A percentile compares a stretch with the other conserved stretches of the same genome.
Evolutionary conservation across 768 basidiomycete species (phyloP).

Genomic region (Leucosporidium scottii): DNA sequence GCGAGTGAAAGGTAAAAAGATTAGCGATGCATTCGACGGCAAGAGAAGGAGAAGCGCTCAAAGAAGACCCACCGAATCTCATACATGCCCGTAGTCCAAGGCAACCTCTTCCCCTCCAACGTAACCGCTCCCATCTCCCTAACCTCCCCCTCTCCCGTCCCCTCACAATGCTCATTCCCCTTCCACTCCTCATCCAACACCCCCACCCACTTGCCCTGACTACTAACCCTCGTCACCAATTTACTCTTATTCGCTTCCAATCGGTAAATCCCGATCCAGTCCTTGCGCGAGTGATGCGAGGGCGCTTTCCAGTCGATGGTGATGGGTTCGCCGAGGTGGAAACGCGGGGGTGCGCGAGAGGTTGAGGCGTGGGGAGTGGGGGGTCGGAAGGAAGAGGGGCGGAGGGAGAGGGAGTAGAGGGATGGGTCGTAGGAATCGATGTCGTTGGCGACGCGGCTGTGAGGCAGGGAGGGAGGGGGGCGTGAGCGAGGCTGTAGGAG

Average conservation of each 20-base stretch:
- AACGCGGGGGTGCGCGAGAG: conserved; percentile 44
- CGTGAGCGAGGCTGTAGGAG: not conserved
- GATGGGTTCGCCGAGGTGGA: conserved; percentile 88
- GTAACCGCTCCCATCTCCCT: conserved; percentile 53
- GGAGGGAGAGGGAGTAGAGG: conserved; percentile 64
- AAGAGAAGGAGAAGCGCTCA: too few relatives aligned
- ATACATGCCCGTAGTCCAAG: conserved; percentile 78
- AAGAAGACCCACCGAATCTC: conserved; percentile 53
- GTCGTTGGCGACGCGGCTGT: conserved; percentile 71
- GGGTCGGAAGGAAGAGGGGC: conserved; percentile 46
- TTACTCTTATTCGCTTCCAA: conserved; percentile 78
- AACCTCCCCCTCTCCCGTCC: too few relatives aligned
- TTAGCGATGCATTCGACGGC: too few relatives aligned
- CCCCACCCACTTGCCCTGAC: conserved; percentile 85
- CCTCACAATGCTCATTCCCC: conserved; percentile 50
- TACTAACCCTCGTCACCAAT: conserved; percentile 73
- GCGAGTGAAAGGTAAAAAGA: too few relatives aligned
- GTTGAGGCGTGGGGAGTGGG: conserved; percentile 18
- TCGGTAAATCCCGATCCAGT: conserved; percentile 75
- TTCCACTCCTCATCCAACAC: conserved; percentile 90
- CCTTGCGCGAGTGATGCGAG: conserved; percentile 71
- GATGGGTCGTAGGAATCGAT: conserved; percentile 69
- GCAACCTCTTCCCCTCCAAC: conserved; percentile 71
- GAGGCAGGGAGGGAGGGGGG: not conserved
- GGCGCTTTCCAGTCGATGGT: conserved; percentile 81